Conservation (phyloP, 352 stramenopile genomes). For the Stephanocyclus meneghinianus region DNA sequence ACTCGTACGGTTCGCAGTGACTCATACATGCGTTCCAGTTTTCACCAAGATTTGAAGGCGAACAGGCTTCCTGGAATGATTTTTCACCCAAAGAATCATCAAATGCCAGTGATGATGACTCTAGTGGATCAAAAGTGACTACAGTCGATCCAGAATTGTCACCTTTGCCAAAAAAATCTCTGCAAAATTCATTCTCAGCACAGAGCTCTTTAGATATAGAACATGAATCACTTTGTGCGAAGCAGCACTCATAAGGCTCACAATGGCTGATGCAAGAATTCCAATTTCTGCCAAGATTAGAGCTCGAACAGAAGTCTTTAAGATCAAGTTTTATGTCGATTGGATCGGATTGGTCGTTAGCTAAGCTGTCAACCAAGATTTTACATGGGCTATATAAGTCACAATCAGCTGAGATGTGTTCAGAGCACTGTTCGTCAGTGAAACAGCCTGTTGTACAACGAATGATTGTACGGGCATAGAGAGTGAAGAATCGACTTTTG, state of each 20-base stretch:
- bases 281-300: not conserved
- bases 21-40: conserved; percentile 1
- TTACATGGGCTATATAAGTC: conserved; percentile 3
- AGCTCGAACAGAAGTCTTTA: not conserved
- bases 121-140: not conserved
- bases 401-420: not conserved
- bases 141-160: not conserved
- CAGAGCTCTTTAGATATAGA: not conserved
- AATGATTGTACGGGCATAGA: too few relatives aligned
- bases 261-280: conserved; percentile 20
- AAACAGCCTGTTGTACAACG: not conserved
- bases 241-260: conserved; percentile 27
- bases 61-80: not conserved
- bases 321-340: not conserved
- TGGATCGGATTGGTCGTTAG: not conserved
- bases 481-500: not conserved
- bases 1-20: conserved; percentile 8
- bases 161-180: conserved; percentile 24
- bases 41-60: not conserved
- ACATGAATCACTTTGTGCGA: conserved; percentile 8
- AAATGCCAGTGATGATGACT: not conserved
- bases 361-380: not conserved
- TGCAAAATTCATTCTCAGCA: conserved; percentile 23
- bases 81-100: not conserved
- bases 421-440: conserved; percentile 4